Evolutionary conservation across 441 rosid genomes (phyloP), one percentile per base, ranked within the genome.

Genomic region (Cnidoscolus chayamansa): DNA sequence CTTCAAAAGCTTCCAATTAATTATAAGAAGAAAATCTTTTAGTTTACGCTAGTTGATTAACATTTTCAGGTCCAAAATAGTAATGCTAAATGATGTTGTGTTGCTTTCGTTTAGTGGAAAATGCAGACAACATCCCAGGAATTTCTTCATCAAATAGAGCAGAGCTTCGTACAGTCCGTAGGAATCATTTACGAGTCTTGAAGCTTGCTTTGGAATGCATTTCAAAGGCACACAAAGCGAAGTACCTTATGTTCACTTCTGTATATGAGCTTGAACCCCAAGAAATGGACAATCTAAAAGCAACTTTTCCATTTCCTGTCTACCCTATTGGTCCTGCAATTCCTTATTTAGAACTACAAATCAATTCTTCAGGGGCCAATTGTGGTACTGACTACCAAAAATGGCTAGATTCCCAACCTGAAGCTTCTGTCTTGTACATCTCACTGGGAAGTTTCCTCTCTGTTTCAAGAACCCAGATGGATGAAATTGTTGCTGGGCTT

Each of bases 361-460:
- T 65, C 47, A n/a, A 13, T 19, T 2, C 45, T 5, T 40, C 7
- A 3, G 45, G 45, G 6, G 63, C 67, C 47, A 15, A 10, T 19
- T 0, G 7, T 58, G 40, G 10, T 17, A 25, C 54, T n/a, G 69
- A 45, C 70, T 43, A 45, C 56, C 10, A 65, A n/a, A 13, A 65
- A 12, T 86, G 86, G 87, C 80, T 86, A 6, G 79, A 82, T 55
- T 40, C 65, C 19, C 86, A 84, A 62, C 86, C 86, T 4, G 31
- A 45, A 25, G 31, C 32, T 17, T 85, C 87, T 3, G 87, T 87
- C 12, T 16, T 87, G 19, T 83, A 83, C 45, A 58, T 85, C 9
- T 83, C 88, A n/a, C 54, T 80, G 9, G 88, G 88, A 30, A 85
- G 90, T 75, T 83, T 77, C 72, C 80, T 77, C 17, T 78, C 83